Conservation (phyloP, 192 early-diverging fungal species). For the Entomortierella chlamydospora region DNA sequence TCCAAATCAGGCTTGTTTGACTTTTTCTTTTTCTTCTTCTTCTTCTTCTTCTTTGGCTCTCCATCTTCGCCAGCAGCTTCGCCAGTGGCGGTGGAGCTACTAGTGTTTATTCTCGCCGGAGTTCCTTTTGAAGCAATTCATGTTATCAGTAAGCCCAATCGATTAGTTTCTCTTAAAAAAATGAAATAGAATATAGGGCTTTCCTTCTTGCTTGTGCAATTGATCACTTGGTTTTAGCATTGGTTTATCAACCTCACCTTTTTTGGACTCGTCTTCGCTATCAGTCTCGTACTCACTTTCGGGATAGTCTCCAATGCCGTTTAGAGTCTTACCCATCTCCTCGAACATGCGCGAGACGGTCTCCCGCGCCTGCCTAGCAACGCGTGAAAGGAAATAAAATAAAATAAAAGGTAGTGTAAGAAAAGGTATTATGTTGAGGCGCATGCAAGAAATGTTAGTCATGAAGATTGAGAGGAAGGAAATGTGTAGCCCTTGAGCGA, state of each 20-base stretch:
- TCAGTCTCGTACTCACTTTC: slow-evolving; percentile 25
- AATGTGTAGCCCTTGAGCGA: no score
- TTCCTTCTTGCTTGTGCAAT: neutral
- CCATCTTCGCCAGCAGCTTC: neutral
- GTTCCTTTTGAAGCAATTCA: no score
- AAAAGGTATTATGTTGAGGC: neutral
- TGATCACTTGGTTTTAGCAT: no score
- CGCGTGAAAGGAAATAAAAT: neutral
- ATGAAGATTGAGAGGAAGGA: no score
- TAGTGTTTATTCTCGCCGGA: no score
- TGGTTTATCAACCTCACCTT: no score
- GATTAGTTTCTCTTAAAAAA: no score
- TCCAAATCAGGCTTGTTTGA: slow-evolving; percentile 56
- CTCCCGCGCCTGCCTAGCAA: slow-evolving; percentile 30
- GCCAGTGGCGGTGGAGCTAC: no score
- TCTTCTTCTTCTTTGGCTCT: slow-evolving; percentile 26
- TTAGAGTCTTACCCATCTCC: slow-evolving; percentile 35
- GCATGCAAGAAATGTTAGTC: neutral
- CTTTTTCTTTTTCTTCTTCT: slow-evolving; percentile 62
- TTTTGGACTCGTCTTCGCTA: neutral
- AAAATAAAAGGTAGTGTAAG: no score
- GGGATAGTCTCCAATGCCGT: slow-evolving; percentile 21
- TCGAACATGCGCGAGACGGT: slow-evolving; percentile 32
- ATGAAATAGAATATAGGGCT: no score
- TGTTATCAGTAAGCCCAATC: no score